These are phyloP conservation scores for Vigna unguiculata DNA, from an alignment of 306 rosid genomes.

Conservation along the genomic window DNA sequence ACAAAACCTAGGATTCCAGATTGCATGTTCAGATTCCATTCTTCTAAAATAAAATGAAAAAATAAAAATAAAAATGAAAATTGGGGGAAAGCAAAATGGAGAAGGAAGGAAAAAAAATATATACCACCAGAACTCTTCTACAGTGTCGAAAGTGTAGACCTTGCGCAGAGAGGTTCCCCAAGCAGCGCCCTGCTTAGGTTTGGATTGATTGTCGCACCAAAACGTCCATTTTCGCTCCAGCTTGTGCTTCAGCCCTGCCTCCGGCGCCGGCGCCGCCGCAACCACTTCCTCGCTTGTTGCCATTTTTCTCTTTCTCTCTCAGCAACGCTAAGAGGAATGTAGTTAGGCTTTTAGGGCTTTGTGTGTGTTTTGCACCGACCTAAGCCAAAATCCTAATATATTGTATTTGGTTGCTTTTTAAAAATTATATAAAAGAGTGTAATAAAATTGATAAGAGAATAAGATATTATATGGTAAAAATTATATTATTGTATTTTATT, in stretches of 20 bases:
- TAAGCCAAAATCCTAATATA: background rate
- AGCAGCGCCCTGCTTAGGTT: constrained; percentile 87
- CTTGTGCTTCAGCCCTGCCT: constrained; percentile 50
- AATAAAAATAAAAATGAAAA: background rate
- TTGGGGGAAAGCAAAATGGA: no score
- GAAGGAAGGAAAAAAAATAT: background rate
- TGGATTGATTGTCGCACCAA: constrained; percentile 91
- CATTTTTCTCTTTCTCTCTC: constrained; percentile 46
- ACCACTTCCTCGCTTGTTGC: constrained; percentile 65
- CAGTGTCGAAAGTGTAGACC: constrained; percentile 81
- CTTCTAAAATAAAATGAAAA: no score
- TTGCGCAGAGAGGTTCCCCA: constrained; percentile 91
- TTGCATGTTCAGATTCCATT: no score
- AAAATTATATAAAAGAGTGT: background rate
- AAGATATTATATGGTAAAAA: no score
- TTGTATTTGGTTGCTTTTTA: background rate
- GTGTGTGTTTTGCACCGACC: background rate
- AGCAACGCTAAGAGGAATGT: background rate
- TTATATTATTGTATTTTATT: no score
- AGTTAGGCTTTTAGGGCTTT: background rate
- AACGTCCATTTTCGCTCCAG: constrained; percentile 93
- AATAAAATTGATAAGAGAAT: no score
- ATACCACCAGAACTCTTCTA: constrained; percentile 95
- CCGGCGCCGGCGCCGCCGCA: constrained; percentile 36
- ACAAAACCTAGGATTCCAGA: background rate